A percentile compares a stretch with the other conserved stretches of the same genome.
phyloP scores from a whole-genome alignment of 2,329 filamentous ascomycete species.

The Lasiodiplodia citricola region DNA sequence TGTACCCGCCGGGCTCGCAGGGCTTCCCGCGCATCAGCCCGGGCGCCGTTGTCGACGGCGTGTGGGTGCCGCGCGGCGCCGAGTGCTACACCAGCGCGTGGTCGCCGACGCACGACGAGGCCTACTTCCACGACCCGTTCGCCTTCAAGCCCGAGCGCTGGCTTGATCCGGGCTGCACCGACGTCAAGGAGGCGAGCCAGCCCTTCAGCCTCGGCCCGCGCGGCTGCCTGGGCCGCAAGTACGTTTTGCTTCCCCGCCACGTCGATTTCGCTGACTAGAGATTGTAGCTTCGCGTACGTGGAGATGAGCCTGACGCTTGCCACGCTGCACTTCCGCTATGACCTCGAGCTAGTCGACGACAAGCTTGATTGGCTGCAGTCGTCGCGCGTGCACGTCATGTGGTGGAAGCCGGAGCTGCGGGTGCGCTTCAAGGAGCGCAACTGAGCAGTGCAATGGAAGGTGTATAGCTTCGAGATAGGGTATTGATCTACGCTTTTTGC shows the following conservation, averaged over 20 bases:
- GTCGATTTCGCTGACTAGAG: conserved; percentile 17
- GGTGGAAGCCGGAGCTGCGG: conserved; percentile 24
- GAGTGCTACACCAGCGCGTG: conserved; percentile 3
- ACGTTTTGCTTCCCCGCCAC: background rate
- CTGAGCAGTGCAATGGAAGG: background rate
- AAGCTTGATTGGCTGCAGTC: conserved; percentile 15
- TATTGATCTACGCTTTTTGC: no score
- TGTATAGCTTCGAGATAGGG: no score
- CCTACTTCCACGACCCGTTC: conserved; percentile 32
- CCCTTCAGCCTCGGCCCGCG: conserved; percentile 44
- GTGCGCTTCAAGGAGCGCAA: conserved; percentile 1
- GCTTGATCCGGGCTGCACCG: conserved; percentile 31
- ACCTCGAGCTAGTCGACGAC: conserved; percentile 36
- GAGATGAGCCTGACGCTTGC: conserved; percentile 44
- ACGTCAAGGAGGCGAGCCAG: conserved; percentile 33
- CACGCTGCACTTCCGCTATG: conserved; percentile 43
- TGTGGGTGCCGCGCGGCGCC: background rate
- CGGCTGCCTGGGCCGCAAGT: conserved; percentile 40
- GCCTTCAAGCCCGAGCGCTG: conserved; percentile 44
- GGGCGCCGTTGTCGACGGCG: background rate
- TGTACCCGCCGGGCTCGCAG: conserved; percentile 5
- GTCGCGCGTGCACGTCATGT: conserved; percentile 23
- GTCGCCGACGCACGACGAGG: conserved; percentile 2
- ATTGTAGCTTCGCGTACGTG: conserved; percentile 37
- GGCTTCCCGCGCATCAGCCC: conserved; percentile 3